These are phyloP conservation scores for Rhizomucor pusillus DNA, from an alignment of 371 early-diverging fungal species.

Conservation along the genomic window DNA sequence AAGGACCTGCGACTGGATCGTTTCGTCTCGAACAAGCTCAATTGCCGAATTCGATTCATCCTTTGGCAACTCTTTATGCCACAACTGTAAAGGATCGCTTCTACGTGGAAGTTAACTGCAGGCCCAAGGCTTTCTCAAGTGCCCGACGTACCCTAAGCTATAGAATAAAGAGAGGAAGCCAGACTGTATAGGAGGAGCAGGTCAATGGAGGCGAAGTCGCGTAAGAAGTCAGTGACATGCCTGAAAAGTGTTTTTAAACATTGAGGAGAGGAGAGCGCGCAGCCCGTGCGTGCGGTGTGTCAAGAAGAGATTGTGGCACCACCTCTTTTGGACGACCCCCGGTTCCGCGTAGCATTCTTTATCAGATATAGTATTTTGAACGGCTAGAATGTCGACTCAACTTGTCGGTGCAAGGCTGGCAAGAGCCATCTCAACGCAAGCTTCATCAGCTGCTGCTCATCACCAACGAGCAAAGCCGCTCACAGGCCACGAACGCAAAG, in stretches of 20 bases:
- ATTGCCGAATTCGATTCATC: slow-evolving; percentile 50
- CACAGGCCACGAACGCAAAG: slow-evolving; percentile 26
- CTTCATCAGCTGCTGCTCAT: neutral
- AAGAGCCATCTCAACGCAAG: neutral
- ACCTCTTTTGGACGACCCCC: too few relatives aligned
- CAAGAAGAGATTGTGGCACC: too few relatives aligned
- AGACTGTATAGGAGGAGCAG: slow-evolving; percentile 48
- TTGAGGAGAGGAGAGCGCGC: slow-evolving; percentile 16
- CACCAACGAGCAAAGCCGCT: slow-evolving; percentile 11
- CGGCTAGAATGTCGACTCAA: too few relatives aligned
- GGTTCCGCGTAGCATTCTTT: too few relatives aligned
- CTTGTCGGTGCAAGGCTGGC: too few relatives aligned
- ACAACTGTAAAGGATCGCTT: slow-evolving; percentile 84
- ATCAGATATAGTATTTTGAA: too few relatives aligned
- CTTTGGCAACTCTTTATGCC: slow-evolving; percentile 65
- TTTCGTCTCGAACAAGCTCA: slow-evolving; percentile 76
- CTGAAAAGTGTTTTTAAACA: slow-evolving; percentile 78
- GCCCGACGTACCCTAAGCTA: slow-evolving; percentile 68
- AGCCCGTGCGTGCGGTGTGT: too few relatives aligned
- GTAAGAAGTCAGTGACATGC: slow-evolving; percentile 25
- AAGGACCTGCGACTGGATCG: slow-evolving; percentile 78
- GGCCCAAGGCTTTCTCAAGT: neutral
- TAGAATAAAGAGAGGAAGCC: slow-evolving; percentile 89
- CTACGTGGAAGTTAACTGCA: slow-evolving; percentile 32
- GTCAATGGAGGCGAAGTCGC: neutral